Evolutionary conservation across 2,329 filamentous ascomycete genomes (phyloP).

Genomic region (Trichophyton mentagrophytes): DNA sequence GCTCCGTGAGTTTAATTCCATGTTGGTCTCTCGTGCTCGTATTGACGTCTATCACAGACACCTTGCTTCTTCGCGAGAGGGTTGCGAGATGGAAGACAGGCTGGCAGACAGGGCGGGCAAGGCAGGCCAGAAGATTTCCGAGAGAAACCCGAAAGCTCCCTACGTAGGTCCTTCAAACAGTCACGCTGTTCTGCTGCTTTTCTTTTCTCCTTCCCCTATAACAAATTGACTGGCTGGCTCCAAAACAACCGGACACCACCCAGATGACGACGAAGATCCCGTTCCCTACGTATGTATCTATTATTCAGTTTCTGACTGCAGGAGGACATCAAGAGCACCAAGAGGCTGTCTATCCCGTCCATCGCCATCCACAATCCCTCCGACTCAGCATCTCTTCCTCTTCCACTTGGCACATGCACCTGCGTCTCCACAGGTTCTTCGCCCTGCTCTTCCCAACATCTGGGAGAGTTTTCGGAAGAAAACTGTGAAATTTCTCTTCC

Average conservation of each 20-base stretch:
- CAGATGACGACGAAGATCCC: background rate
- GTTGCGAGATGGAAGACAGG: background rate
- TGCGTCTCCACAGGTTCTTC: background rate
- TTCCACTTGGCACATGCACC: background rate
- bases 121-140: background rate
- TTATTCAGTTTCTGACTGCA: background rate
- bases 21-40: background rate
- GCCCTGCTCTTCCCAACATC: conserved; percentile 1
- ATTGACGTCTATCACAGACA: background rate
- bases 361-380: background rate
- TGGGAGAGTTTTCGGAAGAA: conserved; percentile 2
- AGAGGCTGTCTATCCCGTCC: background rate
- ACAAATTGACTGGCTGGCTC: too few species aligned
- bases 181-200: too few species aligned
- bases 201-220: too few species aligned
- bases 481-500: background rate
- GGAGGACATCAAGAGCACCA: background rate
- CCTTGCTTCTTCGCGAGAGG: background rate
- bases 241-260: too few species aligned
- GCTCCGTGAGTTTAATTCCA: background rate
- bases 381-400: background rate
- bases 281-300: background rate
- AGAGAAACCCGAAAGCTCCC: background rate
- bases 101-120: too few species aligned
- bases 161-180: too few species aligned